Evolutionary conservation across 805 yeast species (phyloP), one percentile per base, ranked within the genome.

Genomic region (Scheffersomyces amazonensis): DNA sequence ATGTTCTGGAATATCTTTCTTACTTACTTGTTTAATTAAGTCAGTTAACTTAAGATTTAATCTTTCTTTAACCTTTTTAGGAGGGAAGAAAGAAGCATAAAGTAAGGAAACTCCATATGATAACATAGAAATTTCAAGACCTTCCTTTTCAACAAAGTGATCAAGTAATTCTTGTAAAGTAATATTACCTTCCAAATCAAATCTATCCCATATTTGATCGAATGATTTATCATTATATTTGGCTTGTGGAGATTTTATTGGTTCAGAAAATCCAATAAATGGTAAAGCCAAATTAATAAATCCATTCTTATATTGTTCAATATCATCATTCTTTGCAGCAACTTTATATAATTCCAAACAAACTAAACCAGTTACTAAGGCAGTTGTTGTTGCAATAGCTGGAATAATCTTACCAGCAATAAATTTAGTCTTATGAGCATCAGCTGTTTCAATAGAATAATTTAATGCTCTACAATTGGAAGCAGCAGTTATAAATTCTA

Each of bases 361-460:
- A 17, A 89, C 95, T 54, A 93, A 73, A 34, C 99, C 99, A 5
- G 99, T 87, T 16, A 93, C 99, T 50, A 90, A 70, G 8, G 97
- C 95, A n/a, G 99, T 93, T 1, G 99, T 93, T 2, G 99, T 93
- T 25, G 99, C 99, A 70, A 93, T 93, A 16, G 99, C 99, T 12
- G 99, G 99, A 49, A 93, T 93, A 49, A 93, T 93, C 65, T 95
- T 83, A 34, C 99, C 99, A 5, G 99, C 99, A 60, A 93, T 91
- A 54, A 91, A 88, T 69, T 93, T 93, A 27, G 99, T 93, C 69
- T 85, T 87, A 36, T 82, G 81, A 46, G 81, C 79, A 56, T 91
- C 97, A 25, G 91, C 97, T 10, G 88, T 70, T 56, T 88, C 96
- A 49, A 91, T 89, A 29, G 80, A 76, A 58, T 91, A 91, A 66